Percentiles rank a stretch among this genome's conserved stretches.
These are phyloP conservation scores for Piper betle DNA, from an alignment of 164 flowering plant species.

Conservation along the genomic window DNA sequence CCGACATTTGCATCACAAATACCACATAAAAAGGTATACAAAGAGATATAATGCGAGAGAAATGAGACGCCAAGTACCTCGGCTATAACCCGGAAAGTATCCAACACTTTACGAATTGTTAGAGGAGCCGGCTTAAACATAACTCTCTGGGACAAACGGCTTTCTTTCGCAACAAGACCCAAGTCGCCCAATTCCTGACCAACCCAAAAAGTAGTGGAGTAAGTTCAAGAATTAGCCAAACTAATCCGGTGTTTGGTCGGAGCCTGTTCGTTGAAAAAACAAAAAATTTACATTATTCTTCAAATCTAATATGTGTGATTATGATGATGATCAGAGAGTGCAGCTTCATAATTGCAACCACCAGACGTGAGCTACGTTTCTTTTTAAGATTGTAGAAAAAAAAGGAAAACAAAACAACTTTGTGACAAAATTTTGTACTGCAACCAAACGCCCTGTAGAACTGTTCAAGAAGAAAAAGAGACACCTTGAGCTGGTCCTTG, in stretches of 20 bases:
- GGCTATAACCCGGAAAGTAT: slow-evolving; percentile 72
- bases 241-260: no score
- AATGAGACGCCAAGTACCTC: slow-evolving; percentile 31
- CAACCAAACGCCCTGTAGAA: background rate
- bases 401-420: no score
- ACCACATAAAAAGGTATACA: background rate
- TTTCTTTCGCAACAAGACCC: slow-evolving; percentile 90
- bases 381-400: no score
- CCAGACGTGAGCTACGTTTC: no score
- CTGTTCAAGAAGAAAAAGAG: background rate
- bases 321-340: no score
- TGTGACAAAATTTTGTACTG: background rate
- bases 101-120: slow-evolving; percentile 72
- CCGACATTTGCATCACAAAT: background rate
- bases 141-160: slow-evolving; percentile 72
- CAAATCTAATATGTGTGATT: no score
- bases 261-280: background rate
- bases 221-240: no score
- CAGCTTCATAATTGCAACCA: no score
- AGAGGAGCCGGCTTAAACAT: slow-evolving; percentile 71
- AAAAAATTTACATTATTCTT: background rate
- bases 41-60: no score
- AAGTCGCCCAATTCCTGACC: slow-evolving; percentile 73
- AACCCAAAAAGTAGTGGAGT: background rate
- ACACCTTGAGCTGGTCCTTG: slow-evolving; percentile 59